A percentile compares a stretch with the other conserved stretches of the same genome.
Conservation (phyloP, 192 early-diverging fungal genomes). For the Umbelopsis ramanniana region DNA sequence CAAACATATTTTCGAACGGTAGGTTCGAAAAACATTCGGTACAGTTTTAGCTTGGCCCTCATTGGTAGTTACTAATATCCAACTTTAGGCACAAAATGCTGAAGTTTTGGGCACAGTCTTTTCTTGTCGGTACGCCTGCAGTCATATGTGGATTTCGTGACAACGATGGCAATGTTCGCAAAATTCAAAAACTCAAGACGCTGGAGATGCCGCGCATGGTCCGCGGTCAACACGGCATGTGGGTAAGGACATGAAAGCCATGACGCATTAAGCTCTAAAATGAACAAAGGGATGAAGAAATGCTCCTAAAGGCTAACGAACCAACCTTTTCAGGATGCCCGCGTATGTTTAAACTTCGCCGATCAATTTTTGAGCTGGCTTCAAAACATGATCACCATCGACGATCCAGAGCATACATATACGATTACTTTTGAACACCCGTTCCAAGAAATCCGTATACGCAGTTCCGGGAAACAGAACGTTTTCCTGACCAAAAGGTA, state of each 20-base stretch:
- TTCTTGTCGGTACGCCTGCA: slow-evolving; percentile 82
- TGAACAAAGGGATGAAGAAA: no score
- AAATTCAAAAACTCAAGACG: slow-evolving; percentile 72
- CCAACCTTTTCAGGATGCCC: slow-evolving; percentile 55
- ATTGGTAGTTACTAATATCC: not conserved
- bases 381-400: slow-evolving; percentile 35
- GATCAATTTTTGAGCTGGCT: slow-evolving; percentile 63
- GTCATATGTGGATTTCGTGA: slow-evolving; percentile 89
- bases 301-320: not conserved
- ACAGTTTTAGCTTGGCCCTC: not conserved
- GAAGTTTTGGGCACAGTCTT: slow-evolving; percentile 94
- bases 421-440: slow-evolving; percentile 48
- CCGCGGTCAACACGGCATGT: slow-evolving; percentile 65
- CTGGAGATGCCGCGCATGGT: slow-evolving; percentile 82
- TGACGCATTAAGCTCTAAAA: not conserved
- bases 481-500: slow-evolving; percentile 53
- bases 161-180: slow-evolving; percentile 63
- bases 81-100: slow-evolving; percentile 75
- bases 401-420: slow-evolving; percentile 52
- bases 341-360: slow-evolving; percentile 87
- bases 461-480: slow-evolving; percentile 25
- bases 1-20: slow-evolving; percentile 65
- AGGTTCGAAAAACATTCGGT: not conserved
- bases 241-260: slow-evolving; percentile 53
- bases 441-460: slow-evolving; percentile 47